Conservation (phyloP, 345 rosid species). For the Citrus reticulata region DNA sequence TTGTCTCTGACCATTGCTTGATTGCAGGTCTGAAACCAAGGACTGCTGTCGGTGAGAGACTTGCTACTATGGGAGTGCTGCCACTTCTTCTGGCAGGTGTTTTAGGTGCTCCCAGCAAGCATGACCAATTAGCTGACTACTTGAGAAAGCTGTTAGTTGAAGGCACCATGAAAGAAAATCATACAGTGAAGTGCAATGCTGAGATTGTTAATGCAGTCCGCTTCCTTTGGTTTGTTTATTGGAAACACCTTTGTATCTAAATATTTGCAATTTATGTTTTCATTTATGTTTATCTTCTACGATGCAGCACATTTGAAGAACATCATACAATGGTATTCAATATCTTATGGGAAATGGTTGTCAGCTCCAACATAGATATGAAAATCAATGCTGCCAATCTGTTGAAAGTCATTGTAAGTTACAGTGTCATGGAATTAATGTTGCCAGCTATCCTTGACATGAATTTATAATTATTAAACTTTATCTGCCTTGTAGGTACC, state of each 20-base stretch:
- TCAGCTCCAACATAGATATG: slow-evolving; percentile 71
- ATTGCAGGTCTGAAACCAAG: slow-evolving; percentile 80
- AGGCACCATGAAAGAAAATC: slow-evolving; percentile 51
- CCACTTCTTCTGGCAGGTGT: slow-evolving; percentile 93
- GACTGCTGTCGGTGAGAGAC: slow-evolving; percentile 70
- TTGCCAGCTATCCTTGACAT: slow-evolving; percentile 1
- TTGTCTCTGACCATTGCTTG: slow-evolving; percentile 21
- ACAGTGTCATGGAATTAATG: slow-evolving; percentile 14
- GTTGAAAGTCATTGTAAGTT: slow-evolving; percentile 79
- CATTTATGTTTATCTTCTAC: slow-evolving; percentile 23
- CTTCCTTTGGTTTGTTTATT: slow-evolving; percentile 76
- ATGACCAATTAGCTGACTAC: slow-evolving; percentile 57
- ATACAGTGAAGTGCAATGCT: slow-evolving; percentile 35
- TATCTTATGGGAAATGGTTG: slow-evolving; percentile 96
- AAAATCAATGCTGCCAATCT: slow-evolving; percentile 76
- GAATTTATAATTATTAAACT: slow-evolving; percentile 10
- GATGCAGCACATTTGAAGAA: slow-evolving; percentile 73
- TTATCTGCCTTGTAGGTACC: slow-evolving; percentile 54
- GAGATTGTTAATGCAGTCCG: slow-evolving; percentile 82
- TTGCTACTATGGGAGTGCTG: slow-evolving; percentile 70
- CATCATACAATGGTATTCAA: slow-evolving; percentile 80
- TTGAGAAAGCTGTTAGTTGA: slow-evolving; percentile 77
- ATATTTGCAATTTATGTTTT: slow-evolving; percentile 10
- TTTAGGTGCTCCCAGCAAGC: slow-evolving; percentile 83
- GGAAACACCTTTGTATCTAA: not conserved